Conservation (phyloP, 768 basidiomycete species). For the Amanita thiersii region DNA sequence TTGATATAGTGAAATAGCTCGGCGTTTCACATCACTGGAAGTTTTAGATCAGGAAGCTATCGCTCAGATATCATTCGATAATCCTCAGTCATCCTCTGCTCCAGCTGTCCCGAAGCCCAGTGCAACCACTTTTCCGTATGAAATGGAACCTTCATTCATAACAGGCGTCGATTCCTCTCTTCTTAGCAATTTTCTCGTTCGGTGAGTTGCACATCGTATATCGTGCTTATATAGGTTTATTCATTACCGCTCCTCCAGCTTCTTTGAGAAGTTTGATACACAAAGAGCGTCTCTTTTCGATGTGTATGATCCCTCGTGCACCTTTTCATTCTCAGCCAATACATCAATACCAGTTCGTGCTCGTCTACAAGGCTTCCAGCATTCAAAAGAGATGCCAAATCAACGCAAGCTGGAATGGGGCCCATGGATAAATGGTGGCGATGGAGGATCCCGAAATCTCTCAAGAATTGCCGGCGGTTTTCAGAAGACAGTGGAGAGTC, state of each 20-base stretch:
- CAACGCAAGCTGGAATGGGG: conserved; percentile 80
- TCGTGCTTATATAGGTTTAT: conserved; percentile 9
- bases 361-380: conserved; percentile 60
- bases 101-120: conserved; percentile 34
- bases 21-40: conserved; percentile 73
- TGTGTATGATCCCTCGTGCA: conserved; percentile 80
- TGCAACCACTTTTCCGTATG: conserved; percentile 70
- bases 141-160: conserved; percentile 67
- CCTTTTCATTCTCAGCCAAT: conserved; percentile 85
- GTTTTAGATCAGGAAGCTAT: conserved; percentile 83
- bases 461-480: conserved; percentile 51
- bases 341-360: conserved; percentile 77
- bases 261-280: conserved; percentile 78
- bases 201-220: conserved; percentile 34
- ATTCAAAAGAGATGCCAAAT: conserved; percentile 61
- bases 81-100: conserved; percentile 45
- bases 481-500: conserved; percentile 52
- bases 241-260: conserved; percentile 35
- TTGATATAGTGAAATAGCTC: conserved; percentile 58
- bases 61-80: conserved; percentile 72
- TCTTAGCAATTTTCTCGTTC: conserved; percentile 71
- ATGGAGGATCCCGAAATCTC: conserved; percentile 71
- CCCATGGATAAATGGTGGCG: conserved; percentile 50
- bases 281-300: conserved; percentile 59
- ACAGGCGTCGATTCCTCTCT: conserved; percentile 63